These are phyloP conservation scores for Coemansia sp. DNA, from an alignment of 192 early-diverging fungal genomes.

Conservation along the genomic window DNA sequence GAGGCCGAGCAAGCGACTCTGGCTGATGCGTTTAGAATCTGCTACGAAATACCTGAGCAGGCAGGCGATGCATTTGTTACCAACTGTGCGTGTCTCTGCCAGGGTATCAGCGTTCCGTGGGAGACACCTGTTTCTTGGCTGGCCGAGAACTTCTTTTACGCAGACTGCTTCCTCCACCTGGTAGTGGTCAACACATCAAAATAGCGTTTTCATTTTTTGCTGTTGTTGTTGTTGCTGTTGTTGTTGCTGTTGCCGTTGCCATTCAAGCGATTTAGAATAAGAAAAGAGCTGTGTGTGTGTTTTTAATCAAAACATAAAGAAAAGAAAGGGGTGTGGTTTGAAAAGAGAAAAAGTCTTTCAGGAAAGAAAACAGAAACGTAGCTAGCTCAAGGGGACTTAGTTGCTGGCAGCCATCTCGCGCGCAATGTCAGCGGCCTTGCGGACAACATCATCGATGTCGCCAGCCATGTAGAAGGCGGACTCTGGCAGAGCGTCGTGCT, in stretches of 20 bases:
- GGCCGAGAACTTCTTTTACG: slow-evolving; percentile 70
- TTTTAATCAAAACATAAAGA: neutral
- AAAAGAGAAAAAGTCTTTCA: slow-evolving; percentile 1
- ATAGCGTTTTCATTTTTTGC: neutral
- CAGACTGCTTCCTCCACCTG: slow-evolving; percentile 84
- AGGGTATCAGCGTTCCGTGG: slow-evolving; percentile 69
- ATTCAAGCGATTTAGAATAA: neutral
- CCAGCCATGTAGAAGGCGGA: slow-evolving; percentile 98
- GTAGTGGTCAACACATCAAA: slow-evolving; percentile 45
- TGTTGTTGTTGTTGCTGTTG: too few relatives aligned
- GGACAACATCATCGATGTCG: slow-evolving; percentile 90
- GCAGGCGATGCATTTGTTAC: slow-evolving; percentile 40
- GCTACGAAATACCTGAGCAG: slow-evolving; percentile 55
- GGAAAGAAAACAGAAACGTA: neutral
- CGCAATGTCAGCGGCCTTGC: slow-evolving; percentile 85
- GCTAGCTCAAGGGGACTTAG: slow-evolving; percentile 4
- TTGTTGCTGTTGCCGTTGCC: too few relatives aligned
- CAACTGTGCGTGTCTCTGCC: slow-evolving; percentile 60
- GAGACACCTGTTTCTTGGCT: slow-evolving; percentile 77
- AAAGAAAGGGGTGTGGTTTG: neutral
- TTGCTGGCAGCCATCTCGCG: slow-evolving; percentile 61
- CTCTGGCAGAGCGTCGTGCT: slow-evolving; percentile 94
- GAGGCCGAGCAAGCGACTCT: slow-evolving; percentile 19
- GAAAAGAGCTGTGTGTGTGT: neutral
- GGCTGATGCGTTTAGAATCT: slow-evolving; percentile 47